These are phyloP conservation scores for Ophiostoma montium DNA, from an alignment of 2,329 filamentous ascomycete genomes.

Conservation along the genomic window DNA sequence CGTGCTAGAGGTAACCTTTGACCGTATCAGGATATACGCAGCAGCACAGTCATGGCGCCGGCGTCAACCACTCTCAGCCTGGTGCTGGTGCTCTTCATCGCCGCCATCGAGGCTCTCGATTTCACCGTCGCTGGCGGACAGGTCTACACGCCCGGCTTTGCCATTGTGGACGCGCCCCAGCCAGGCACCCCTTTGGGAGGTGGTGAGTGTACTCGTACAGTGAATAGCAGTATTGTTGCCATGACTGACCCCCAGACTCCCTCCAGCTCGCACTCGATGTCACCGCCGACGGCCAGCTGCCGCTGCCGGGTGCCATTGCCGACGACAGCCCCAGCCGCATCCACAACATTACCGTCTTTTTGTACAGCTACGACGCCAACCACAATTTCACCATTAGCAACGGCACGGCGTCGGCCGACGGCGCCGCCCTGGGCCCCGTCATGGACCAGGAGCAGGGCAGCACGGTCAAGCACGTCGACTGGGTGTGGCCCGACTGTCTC, in stretches of 20 bases:
- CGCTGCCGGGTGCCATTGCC: slow-evolving; percentile 38
- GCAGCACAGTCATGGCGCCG: not conserved
- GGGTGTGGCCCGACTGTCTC: slow-evolving; percentile 56
- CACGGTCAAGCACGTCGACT: slow-evolving; percentile 61
- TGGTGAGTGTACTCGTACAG: too few relatives aligned
- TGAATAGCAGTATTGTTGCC: too few relatives aligned
- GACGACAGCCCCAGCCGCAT: slow-evolving; percentile 41
- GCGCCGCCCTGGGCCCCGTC: slow-evolving; percentile 45
- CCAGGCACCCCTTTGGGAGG: slow-evolving; percentile 50
- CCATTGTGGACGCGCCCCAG: slow-evolving; percentile 51
- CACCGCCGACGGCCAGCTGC: slow-evolving; percentile 48
- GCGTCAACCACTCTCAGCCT: too few relatives aligned
- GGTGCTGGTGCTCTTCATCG: slow-evolving; percentile 16
- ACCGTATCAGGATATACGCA: too few relatives aligned
- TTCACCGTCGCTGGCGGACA: slow-evolving; percentile 51
- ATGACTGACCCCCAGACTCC: slow-evolving; percentile 19
- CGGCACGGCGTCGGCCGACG: slow-evolving; percentile 41
- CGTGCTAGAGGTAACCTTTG: too few relatives aligned
- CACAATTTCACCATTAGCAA: slow-evolving; percentile 58
- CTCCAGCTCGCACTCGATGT: slow-evolving; percentile 55
- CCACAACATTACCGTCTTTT: slow-evolving; percentile 51
- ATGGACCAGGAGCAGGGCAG: slow-evolving; percentile 49
- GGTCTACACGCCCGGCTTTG: slow-evolving; percentile 55
- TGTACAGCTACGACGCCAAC: slow-evolving; percentile 47
- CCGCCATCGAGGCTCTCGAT: slow-evolving; percentile 21